A percentile compares a stretch with the other conserved stretches of the same genome.
These are phyloP conservation scores for Colletotrichum nymphaeae DNA, from an alignment of 2,329 filamentous ascomycete genomes.

Conservation along the genomic window DNA sequence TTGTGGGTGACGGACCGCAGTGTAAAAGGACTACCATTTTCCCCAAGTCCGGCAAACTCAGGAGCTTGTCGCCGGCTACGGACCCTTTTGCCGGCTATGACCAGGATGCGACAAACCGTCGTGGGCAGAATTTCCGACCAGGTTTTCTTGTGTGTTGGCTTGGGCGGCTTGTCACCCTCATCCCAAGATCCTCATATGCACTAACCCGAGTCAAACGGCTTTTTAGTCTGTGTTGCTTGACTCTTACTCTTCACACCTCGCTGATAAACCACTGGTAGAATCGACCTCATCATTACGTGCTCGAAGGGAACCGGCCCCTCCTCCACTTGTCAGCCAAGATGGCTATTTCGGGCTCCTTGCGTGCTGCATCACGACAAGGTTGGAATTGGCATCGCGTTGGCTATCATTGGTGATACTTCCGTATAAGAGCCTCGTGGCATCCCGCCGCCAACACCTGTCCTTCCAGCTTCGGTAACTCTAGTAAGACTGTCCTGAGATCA, in stretches of 20 bases:
- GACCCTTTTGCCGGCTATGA: not conserved
- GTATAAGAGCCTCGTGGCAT: not conserved
- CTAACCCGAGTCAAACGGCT: not conserved
- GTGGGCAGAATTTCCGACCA: not conserved
- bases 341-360: no score
- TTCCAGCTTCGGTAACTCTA: not conserved
- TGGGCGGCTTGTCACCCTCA: not conserved
- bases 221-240: not conserved
- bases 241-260: not conserved
- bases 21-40: not conserved
- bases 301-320: not conserved
- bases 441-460: not conserved
- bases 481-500: not conserved
- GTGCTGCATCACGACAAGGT: not conserved
- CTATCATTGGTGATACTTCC: not conserved
- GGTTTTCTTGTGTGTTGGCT: not conserved
- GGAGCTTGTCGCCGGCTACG: not conserved
- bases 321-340: not conserved
- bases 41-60: not conserved
- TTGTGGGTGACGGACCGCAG: not conserved
- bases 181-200: not conserved
- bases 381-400: no score
- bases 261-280: not conserved
- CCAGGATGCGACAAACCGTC: not conserved
- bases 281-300: not conserved